Evolutionary conservation across 1,284 basidiomycete species (phyloP).

Genomic region (Puccinia novopanici): DNA sequence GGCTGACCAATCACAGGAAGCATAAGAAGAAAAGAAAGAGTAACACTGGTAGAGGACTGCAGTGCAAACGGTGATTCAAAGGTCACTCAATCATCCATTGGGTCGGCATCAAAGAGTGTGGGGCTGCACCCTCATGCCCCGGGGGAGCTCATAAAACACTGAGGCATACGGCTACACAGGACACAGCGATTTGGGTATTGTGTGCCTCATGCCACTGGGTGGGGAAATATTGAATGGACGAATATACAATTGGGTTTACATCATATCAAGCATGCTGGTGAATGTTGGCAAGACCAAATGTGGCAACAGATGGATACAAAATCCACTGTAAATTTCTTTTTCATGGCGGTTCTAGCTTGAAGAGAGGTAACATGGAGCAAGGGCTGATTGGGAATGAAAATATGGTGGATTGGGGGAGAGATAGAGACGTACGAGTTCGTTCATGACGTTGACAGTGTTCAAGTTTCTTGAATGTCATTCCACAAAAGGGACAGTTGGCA

Average conservation of each 20-base stretch:
- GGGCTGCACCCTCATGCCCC: neutral
- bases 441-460: constrained; percentile 50
- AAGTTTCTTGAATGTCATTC: no score
- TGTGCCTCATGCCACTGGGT: neutral
- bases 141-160: no score
- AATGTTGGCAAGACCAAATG: neutral
- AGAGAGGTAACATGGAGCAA: neutral
- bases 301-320: neutral
- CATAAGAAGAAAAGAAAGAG: neutral
- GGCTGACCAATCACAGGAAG: neutral
- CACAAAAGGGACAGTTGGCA: constrained; percentile 46
- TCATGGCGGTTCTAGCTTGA: no score
- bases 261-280: neutral
- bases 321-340: neutral
- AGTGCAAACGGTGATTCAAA: constrained; percentile 2
- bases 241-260: no score
- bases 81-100: neutral
- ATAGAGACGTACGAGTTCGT: constrained; percentile 49
- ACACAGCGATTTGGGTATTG: neutral
- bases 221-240: neutral
- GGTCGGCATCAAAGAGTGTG: neutral
- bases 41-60: neutral
- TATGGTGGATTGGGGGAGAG: neutral
- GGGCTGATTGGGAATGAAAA: neutral
- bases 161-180: neutral